Evolutionary conservation across 164 flowering plant genomes (phyloP).

Genomic region (Liquidambar formosana): DNA sequence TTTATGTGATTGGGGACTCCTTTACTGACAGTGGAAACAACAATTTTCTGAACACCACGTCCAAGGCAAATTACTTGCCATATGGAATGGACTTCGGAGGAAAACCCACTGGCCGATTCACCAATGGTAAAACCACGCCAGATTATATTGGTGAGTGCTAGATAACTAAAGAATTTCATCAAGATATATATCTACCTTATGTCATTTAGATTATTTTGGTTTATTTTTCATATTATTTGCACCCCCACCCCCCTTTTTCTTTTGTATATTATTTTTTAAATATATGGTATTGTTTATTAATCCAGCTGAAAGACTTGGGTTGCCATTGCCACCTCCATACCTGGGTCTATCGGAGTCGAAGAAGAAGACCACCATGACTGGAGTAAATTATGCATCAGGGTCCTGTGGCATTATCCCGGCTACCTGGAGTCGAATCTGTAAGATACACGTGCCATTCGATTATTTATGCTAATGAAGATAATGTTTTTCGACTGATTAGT

Average conservation of each 20-base stretch:
- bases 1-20: constrained; percentile 17
- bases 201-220: background rate
- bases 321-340: constrained; percentile 9
- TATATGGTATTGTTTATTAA: background rate
- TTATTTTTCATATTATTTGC: too few relatives aligned
- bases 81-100: constrained; percentile 3
- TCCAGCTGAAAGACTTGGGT: constrained; percentile 11
- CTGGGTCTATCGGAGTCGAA: background rate
- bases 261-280: background rate
- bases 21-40: background rate
- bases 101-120: constrained; percentile 9
- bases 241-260: too few relatives aligned
- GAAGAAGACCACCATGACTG: background rate
- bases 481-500: too few relatives aligned
- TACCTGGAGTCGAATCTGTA: background rate
- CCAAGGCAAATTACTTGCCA: constrained; percentile 13
- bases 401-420: constrained; percentile 12
- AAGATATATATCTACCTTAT: background rate
- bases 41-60: background rate
- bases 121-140: constrained; percentile 8
- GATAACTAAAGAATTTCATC: too few relatives aligned
- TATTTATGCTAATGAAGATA: background rate
- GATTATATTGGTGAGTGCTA: constrained; percentile 4
- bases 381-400: constrained; percentile 15
- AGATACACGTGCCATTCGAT: background rate